Conservation (phyloP, 2,329 filamentous ascomycete genomes). For the Aspergillus spinulosporus region DNA sequence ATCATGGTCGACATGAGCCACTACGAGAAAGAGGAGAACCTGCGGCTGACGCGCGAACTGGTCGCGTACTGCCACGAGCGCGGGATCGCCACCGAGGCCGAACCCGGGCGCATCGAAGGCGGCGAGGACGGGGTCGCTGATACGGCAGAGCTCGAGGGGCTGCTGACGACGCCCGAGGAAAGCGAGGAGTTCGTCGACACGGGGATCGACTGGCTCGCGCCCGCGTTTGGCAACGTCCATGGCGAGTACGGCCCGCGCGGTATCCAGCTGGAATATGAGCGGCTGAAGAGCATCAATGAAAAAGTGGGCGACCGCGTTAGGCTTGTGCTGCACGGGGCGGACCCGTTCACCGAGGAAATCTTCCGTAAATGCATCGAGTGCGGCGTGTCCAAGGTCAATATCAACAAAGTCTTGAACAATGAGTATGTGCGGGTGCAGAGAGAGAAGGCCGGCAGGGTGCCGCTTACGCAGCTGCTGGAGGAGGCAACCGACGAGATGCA, state of each 20-base stretch:
- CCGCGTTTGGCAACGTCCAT: constrained; percentile 75
- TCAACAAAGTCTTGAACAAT: constrained; percentile 60
- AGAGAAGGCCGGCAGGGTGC: constrained; percentile 53
- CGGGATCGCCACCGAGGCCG: constrained; percentile 69
- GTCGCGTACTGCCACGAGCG: constrained; percentile 63
- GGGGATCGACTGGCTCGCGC: constrained; percentile 72
- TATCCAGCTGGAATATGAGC: constrained; percentile 61
- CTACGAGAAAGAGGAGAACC: constrained; percentile 69
- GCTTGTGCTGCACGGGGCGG: constrained; percentile 60
- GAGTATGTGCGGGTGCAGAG: constrained; percentile 51
- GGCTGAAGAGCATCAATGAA: constrained; percentile 51
- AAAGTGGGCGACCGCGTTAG: constrained; percentile 52
- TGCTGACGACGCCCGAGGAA: constrained; percentile 68
- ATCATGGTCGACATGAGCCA: constrained; percentile 80
- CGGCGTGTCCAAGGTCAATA: constrained; percentile 59
- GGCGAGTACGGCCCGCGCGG: constrained; percentile 69
- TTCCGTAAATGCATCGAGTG: constrained; percentile 56
- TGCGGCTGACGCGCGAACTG: constrained; percentile 63
- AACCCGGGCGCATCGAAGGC: constrained; percentile 70
- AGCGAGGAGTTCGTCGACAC: constrained; percentile 69
- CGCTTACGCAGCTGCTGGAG: constrained; percentile 57
- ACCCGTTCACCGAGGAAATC: constrained; percentile 57
- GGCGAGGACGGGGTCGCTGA: constrained; percentile 75
- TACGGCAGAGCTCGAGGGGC: constrained; percentile 61
- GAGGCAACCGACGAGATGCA: constrained; percentile 57